A percentile compares a stretch with the other conserved stretches of the same genome.
phyloP scores from a whole-genome alignment of 129 eudicot genomes.

The Lactuca sativa region DNA sequence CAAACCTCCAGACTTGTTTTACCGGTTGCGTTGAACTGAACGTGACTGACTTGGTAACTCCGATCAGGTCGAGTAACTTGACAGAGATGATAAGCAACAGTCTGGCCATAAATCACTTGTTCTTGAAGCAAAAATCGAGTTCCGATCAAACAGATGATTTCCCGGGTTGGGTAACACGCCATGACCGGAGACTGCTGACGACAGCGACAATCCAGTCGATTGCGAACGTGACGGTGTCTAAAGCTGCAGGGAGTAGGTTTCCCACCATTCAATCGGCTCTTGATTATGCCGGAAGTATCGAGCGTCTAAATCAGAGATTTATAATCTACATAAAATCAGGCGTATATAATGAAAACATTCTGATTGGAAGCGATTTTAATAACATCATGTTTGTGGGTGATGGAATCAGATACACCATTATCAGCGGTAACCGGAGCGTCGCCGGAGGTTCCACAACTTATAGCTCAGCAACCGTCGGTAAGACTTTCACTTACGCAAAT shows the following conservation, averaged over 20 bases:
- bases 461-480: constrained; percentile 80
- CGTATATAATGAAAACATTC: constrained; percentile 60
- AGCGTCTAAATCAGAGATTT: constrained; percentile 43
- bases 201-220: constrained; percentile 27
- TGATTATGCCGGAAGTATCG: constrained; percentile 46
- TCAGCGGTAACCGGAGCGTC: constrained; percentile 66
- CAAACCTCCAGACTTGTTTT: constrained; percentile 68
- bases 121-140: constrained; percentile 19
- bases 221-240: constrained; percentile 63
- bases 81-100: constrained; percentile 64
- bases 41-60: constrained; percentile 43
- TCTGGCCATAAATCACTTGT: constrained; percentile 54
- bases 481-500: constrained; percentile 12
- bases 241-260: constrained; percentile 49
- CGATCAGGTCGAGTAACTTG: constrained; percentile 51
- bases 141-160: constrained; percentile 26
- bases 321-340: constrained; percentile 63
- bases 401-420: constrained; percentile 62
- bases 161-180: constrained; percentile 57
- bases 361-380: constrained; percentile 40
- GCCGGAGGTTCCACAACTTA: constrained; percentile 68
- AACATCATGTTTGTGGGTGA: constrained; percentile 80
- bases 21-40: constrained; percentile 55
- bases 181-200: constrained; percentile 50
- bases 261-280: constrained; percentile 61